Conservation (phyloP, 257 asterid species). For the Nicotiana benthamiana region DNA sequence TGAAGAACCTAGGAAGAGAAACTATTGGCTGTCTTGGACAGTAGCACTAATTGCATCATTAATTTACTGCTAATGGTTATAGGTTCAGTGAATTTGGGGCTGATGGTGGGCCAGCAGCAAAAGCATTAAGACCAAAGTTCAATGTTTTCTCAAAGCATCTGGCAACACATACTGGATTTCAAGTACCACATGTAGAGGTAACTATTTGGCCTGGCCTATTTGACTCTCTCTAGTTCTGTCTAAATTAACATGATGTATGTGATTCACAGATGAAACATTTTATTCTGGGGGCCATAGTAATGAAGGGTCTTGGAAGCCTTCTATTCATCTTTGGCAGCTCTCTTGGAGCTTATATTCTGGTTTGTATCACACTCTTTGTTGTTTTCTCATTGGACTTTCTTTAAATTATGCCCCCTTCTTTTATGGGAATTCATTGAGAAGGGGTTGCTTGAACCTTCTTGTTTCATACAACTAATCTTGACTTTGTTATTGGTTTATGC, state of each 20-base stretch:
- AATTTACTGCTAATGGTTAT: background rate
- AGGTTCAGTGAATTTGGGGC: constrained; percentile 77
- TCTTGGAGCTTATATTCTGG: constrained; percentile 81
- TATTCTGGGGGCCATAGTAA: constrained; percentile 58
- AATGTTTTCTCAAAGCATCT: constrained; percentile 55
- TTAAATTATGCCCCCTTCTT: background rate
- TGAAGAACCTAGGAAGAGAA: background rate
- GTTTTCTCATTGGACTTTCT: background rate
- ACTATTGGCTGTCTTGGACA: background rate
- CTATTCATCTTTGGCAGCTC: constrained; percentile 76
- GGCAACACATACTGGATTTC: constrained; percentile 48
- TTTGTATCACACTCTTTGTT: constrained; percentile 13
- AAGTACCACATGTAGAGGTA: constrained; percentile 69
- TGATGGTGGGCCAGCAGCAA: constrained; percentile 90
- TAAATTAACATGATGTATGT: background rate
- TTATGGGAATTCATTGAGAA: background rate
- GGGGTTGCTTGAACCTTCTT: background rate
- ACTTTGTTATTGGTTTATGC: constrained; percentile 4
- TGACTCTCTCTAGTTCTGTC: background rate
- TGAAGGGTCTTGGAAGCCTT: constrained; percentile 78
- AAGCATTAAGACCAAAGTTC: constrained; percentile 58
- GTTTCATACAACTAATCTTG: background rate
- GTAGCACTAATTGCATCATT: background rate
- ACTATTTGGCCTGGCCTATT: constrained; percentile 13
- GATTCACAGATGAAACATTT: constrained; percentile 58